phyloP scores from a whole-genome alignment of 768 basidiomycete genomes.

The Leccinellum rugosiceps region DNA sequence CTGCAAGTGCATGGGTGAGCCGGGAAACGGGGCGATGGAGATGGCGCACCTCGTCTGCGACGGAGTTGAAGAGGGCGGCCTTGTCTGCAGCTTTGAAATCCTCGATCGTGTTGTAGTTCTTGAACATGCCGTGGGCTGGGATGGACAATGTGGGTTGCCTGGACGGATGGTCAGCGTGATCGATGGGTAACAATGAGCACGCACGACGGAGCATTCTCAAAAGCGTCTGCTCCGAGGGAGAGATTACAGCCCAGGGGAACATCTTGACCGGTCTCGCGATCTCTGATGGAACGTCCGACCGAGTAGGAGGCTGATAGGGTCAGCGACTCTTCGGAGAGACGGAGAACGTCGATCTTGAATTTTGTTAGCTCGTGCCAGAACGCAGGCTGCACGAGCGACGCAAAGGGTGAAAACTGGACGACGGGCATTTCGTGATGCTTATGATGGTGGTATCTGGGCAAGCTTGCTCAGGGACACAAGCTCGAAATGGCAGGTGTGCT shows the following conservation, averaged over 20 bases:
- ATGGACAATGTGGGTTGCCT: conserved; percentile 52
- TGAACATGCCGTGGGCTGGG: conserved; percentile 61
- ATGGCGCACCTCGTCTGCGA: conserved; percentile 59
- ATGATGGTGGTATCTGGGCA: background rate
- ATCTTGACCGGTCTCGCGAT: conserved; percentile 72
- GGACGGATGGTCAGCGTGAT: conserved; percentile 1
- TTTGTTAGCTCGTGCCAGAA: conserved; percentile 92
- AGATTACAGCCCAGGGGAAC: conserved; percentile 71
- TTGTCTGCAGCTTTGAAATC: conserved; percentile 92
- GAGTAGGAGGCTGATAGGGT: conserved; percentile 66
- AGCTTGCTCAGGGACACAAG: background rate
- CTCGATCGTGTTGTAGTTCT: conserved; percentile 97
- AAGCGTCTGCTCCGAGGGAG: conserved; percentile 61
- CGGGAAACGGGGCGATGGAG: background rate
- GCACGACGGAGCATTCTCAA: conserved; percentile 49
- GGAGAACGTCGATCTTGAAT: conserved; percentile 88
- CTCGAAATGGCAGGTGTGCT: conserved; percentile 9
- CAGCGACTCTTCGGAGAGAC: conserved; percentile 70
- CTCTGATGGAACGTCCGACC: conserved; percentile 66
- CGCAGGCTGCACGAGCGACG: conserved; percentile 81
- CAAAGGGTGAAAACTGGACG: conserved; percentile 87
- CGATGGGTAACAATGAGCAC: conserved; percentile 16
- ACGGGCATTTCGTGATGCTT: conserved; percentile 47
- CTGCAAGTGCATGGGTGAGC: conserved; percentile 33
- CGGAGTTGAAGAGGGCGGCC: conserved; percentile 73